Evolutionary conservation across 768 basidiomycete species (phyloP), one percentile per base, ranked within the genome.

Genomic region (Pulveroboletus ravenelii): DNA sequence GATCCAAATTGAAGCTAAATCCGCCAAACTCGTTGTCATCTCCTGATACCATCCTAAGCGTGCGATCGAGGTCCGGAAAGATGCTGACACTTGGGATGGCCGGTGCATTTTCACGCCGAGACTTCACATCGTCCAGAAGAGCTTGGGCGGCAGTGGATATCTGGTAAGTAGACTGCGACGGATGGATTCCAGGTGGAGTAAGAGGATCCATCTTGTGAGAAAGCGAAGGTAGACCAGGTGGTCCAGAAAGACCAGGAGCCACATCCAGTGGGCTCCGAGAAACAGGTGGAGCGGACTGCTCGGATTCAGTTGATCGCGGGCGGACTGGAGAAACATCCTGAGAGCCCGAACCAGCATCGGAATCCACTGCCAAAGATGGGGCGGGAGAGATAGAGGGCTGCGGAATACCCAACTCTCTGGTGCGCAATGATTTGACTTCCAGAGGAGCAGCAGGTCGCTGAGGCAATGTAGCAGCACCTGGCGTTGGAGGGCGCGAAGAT

Each of bases 21-120:
- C 86, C 82, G 30, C 80, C 75, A 60, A 76, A 76, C 46, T 74
- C 79, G 29, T 70, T 78, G 56, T 85, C 85, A 38, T 75, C 81
- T 8, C 77, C 78, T 45, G 79, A 81, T 38, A 93, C 73, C 42
- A 79, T 82, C 62, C 87, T 82, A 40, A 93, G 72, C 17, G 88
- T 91, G 29, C 88, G 81, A 65, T 93, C 91, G 56, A 94, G 83
- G 55, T 94, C 92, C 10, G 92, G 93, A 78, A 94, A 94, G 10
- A 89, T 81, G 64, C 77, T 89, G 41, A 70, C 67, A 36, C 71
- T 65, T 8, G 73, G 61, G 10, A 67, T 53, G 13, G 74, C 61
- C 18, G 74, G 64, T 2, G 72, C 71, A 8, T 79, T 74, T 58
- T 90, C 87, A 40, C 90, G 78, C 31, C 90, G 75, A 18, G 81